Base-by-base conservation (phyloP, 306 rosid genomes). In the Cyamopsis tetragonoloba region DNA sequence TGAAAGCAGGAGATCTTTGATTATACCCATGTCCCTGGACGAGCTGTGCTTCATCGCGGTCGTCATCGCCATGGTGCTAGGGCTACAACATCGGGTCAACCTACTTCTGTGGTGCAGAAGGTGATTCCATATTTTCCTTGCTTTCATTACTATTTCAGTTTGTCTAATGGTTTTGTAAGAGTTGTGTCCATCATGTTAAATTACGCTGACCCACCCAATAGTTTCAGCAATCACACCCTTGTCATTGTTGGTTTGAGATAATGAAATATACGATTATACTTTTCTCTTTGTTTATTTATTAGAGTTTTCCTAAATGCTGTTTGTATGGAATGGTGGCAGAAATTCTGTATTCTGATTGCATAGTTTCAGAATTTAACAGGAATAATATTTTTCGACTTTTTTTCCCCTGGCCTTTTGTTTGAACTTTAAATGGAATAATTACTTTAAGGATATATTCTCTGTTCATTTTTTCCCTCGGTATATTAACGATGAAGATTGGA, bases 61-160 rank as follows among this genome's bases (percentile, higher is more conserved):
- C 88, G 88, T 9, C 85, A 84, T 60, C 88, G 88, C 59, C 88
- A 81, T 84, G 88, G 88, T 71, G 83, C 88, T 34, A 80, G 81
- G 62, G 83, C 85, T 47, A 84, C 85, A 15, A 80, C 85, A 41
- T 80, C 79, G 24, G 13, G 61, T 74, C 74, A 84, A 84, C 72
- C 68, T 84, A 26, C 83, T 84, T 49, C 51, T 84, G 23, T 84
- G 88, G 88, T 80, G 88, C 72, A 77, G 88, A 84, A 84, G 88
- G 88, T 84, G 66, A 62, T 62, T 49, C 35, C 46, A 24, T 18
- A 10, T 20, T 20, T 62, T 69, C 34, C 20, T 55, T 49, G 53
- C 62, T 15, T 69, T 38, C 48, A 43, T 18, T 24, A 43, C 68
- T 28, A 70, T 56, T 32, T 61, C 9, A 10, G 44, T 55, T 49